Evolutionary conservation across 148 eudicot species (phyloP), one percentile per base, ranked within the genome.

Genomic region (Pouteria glomerata): DNA sequence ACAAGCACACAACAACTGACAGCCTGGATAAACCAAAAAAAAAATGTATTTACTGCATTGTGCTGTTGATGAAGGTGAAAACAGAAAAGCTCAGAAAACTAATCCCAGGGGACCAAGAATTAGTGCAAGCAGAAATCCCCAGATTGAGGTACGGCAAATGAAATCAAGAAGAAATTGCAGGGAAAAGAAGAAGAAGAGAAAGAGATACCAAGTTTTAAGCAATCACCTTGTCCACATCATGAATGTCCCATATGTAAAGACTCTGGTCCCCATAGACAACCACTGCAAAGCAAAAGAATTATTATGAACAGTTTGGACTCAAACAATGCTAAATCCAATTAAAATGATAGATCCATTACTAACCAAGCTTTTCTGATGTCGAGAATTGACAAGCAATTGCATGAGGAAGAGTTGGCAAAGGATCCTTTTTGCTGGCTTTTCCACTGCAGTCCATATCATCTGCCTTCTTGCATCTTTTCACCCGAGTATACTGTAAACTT

Each of bases 301-400:
- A 52, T n/a, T n/a, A n/a, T n/a, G n/a, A n/a, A n/a, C n/a, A n/a
- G 69, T 71, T 37, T 18, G 23, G 51, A 50, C 19, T 7, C 53
- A 63, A 33, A 16, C 26, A 13, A 77, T 50, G 55, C 11, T 29
- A n/a, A 50, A 42, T 45, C 18, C 45, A 57, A 56, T 57, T 55
- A 63, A 29, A n/a, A 74, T 18, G 34, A 60, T 11, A 13, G 23
- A 14, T 69, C 39, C n/a, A 57, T 50, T 48, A 78, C 82, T 80
- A 80, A 77, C 90, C 90, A 74, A 87, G 90, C 77, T 82, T 82
- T 65, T 80, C 78, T 0, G 76, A 70, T 31, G 80, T 71, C 37
- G 77, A 68, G 70, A 87, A 87, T 77, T 80, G 81, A 69, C 90
- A 87, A 74, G 90, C 90, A 78, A 84, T 75, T 63, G 90, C 90